A percentile compares a stretch with the other conserved stretches of the same genome.
These are phyloP conservation scores for Elsinoe fawcettii DNA, from an alignment of 2,329 filamentous ascomycete species.

Conservation along the genomic window DNA sequence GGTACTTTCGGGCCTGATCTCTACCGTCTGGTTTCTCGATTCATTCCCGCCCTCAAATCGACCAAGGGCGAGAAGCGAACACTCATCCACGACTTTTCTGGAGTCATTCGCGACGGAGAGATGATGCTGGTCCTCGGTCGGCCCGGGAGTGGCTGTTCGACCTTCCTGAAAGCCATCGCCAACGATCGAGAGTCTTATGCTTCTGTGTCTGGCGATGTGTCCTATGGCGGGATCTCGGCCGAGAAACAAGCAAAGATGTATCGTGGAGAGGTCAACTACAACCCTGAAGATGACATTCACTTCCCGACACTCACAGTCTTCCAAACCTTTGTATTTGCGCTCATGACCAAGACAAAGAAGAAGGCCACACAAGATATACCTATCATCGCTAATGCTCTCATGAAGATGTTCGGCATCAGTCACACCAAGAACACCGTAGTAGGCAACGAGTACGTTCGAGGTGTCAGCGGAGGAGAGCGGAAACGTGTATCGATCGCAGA, in stretches of 20 bases:
- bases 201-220: constrained; percentile 59
- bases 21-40: constrained; percentile 54
- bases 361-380: constrained; percentile 56
- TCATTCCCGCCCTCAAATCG: constrained; percentile 45
- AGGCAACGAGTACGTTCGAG: constrained; percentile 64
- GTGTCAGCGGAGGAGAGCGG: constrained; percentile 71
- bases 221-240: constrained; percentile 64
- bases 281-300: constrained; percentile 68
- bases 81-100: constrained; percentile 60
- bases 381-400: constrained; percentile 59
- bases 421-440: constrained; percentile 69
- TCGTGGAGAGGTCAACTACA: constrained; percentile 70
- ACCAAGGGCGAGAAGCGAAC: constrained; percentile 44
- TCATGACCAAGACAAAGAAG: constrained; percentile 68
- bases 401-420: constrained; percentile 71
- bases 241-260: constrained; percentile 60
- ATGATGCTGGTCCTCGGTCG: constrained; percentile 68
- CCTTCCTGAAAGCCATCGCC: constrained; percentile 66
- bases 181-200: constrained; percentile 62
- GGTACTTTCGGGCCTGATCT: constrained; percentile 77
- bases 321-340: constrained; percentile 67
- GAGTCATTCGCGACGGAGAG: constrained; percentile 55
- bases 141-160: constrained; percentile 67
- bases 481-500: constrained; percentile 76
- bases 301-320: constrained; percentile 67